Evolutionary conservation across 225 moss, liverwort and hornwort species (phyloP).

Genomic region (Sphagnum contortum): DNA sequence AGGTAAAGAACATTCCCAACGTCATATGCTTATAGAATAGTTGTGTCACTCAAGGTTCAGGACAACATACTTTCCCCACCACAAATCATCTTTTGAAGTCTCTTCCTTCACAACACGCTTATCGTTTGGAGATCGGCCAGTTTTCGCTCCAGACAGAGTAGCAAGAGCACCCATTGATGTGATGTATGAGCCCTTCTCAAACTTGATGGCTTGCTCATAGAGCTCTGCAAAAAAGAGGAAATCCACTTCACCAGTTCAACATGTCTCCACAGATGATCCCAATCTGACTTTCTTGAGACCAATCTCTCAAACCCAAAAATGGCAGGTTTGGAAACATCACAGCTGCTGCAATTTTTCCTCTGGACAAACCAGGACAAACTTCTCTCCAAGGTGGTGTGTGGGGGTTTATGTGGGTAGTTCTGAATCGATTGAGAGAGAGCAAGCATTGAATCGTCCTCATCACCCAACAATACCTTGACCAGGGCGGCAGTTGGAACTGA

Average conservation of each 20-base stretch:
- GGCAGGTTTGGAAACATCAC: too few relatives aligned
- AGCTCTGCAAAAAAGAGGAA: conserved; percentile 33
- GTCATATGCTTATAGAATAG: too few relatives aligned
- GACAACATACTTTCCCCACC: conserved; percentile 96
- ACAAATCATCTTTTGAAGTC: conserved; percentile 67
- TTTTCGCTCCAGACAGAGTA: conserved; percentile 95
- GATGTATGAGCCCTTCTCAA: conserved; percentile 92
- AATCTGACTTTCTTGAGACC: neutral
- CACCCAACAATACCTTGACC: too few relatives aligned
- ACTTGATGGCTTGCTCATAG: conserved; percentile 92
- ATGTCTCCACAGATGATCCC: neutral
- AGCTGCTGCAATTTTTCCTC: too few relatives aligned
- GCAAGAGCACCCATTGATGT: conserved; percentile 88
- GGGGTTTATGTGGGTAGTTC: too few relatives aligned
- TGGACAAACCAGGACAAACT: too few relatives aligned
- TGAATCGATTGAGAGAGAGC: too few relatives aligned
- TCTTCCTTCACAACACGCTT: conserved; percentile 93
- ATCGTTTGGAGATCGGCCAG: conserved; percentile 95
- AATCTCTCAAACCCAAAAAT: neutral
- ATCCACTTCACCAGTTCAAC: too few relatives aligned
- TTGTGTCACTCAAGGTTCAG: too few relatives aligned
- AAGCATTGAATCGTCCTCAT: too few relatives aligned
- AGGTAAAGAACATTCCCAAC: too few relatives aligned
- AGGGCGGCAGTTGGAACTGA: neutral
- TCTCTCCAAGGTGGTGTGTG: too few relatives aligned